Percentiles rank a stretch among this genome's conserved stretches.
These are phyloP conservation scores for Syzygium aromaticum DNA, from an alignment of 345 rosid genomes.

Conservation along the genomic window DNA sequence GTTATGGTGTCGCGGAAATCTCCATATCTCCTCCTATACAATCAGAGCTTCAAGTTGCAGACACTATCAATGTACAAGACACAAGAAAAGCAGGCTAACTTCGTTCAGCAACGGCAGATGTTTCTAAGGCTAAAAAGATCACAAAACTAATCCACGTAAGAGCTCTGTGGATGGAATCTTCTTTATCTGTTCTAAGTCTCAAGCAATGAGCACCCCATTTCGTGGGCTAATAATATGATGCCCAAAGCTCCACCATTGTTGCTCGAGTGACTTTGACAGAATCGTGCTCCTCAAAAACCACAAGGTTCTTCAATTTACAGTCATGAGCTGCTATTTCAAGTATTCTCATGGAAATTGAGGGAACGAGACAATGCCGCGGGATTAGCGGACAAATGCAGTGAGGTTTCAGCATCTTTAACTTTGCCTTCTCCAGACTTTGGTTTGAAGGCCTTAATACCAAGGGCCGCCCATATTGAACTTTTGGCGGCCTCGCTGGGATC, in stretches of 20 bases:
- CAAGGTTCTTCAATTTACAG: neutral
- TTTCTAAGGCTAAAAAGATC: neutral
- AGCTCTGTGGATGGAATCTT: neutral
- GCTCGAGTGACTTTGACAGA: neutral
- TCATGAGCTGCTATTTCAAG: constrained; percentile 8
- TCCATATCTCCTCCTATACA: neutral
- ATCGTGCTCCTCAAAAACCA: neutral
- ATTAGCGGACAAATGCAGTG: constrained; percentile 46
- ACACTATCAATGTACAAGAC: neutral
- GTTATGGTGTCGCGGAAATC: neutral
- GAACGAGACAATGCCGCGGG: constrained; percentile 91
- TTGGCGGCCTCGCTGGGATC: constrained; percentile 69
- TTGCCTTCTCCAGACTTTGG: constrained; percentile 31
- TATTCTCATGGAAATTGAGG: constrained; percentile 54
- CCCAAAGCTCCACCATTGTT: neutral
- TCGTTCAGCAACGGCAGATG: neutral
- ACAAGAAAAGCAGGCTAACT: neutral
- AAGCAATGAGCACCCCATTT: neutral
- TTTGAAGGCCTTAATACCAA: constrained; percentile 59
- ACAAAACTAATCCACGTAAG: neutral
- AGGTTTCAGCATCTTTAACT: constrained; percentile 21
- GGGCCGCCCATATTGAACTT: constrained; percentile 71
- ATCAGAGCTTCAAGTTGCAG: neutral
- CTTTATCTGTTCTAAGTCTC: neutral
- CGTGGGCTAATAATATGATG: neutral